Percentiles rank a stretch among this genome's conserved stretches.
These are phyloP conservation scores for Cicer cuneatum DNA, from an alignment of 306 rosid species.

Conservation along the genomic window DNA sequence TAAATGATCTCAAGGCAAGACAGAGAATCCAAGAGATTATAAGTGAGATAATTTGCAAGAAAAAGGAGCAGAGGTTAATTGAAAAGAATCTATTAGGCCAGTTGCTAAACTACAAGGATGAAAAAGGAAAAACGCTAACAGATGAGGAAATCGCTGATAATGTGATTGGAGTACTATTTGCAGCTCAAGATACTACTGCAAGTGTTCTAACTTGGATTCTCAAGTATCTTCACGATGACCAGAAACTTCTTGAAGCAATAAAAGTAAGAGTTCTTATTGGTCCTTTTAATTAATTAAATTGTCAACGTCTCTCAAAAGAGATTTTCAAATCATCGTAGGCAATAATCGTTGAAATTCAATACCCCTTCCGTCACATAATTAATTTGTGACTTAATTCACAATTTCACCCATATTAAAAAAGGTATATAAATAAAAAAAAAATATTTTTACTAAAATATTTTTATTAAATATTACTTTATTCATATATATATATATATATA, in stretches of 20 bases:
- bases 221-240: conserved; percentile 84
- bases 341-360: conserved; percentile 35
- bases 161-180: conserved; percentile 85
- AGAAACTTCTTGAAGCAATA: conserved; percentile 71
- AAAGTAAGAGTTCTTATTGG: conserved; percentile 51
- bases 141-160: conserved; percentile 83
- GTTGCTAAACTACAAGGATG: conserved; percentile 63
- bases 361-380: background rate
- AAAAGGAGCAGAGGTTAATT: conserved; percentile 59
- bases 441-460: too few species aligned
- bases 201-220: conserved; percentile 90
- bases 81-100: conserved; percentile 68
- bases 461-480: too few species aligned
- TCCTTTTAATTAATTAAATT: background rate
- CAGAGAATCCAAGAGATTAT: conserved; percentile 65
- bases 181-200: conserved; percentile 97
- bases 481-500: too few species aligned
- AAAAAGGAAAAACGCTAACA: conserved; percentile 50
- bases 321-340: conserved; percentile 41
- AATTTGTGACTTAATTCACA: too few species aligned
- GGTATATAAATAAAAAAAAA: too few species aligned
- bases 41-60: conserved; percentile 64
- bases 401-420: too few species aligned
- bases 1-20: conserved; percentile 65
- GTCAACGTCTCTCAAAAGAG: background rate